These are phyloP conservation scores for Debaryomyces psychrophilus DNA, from an alignment of 1,139 yeast species.

Conservation along the genomic window DNA sequence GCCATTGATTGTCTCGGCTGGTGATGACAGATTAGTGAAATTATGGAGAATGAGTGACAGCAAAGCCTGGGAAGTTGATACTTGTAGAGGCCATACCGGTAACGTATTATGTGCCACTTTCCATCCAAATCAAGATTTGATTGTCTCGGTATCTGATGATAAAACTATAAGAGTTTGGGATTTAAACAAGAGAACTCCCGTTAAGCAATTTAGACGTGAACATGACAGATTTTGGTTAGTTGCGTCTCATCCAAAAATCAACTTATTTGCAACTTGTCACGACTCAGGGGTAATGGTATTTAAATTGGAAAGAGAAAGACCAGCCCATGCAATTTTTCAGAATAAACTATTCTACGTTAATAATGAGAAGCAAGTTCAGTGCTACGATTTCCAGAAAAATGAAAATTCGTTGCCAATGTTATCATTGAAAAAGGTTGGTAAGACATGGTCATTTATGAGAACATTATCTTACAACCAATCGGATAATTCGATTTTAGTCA, in stretches of 20 bases:
- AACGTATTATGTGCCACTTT: conserved; percentile 87
- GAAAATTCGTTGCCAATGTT: conserved; percentile 78
- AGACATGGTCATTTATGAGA: conserved; percentile 84
- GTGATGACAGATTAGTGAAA: conserved; percentile 94
- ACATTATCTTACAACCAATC: conserved; percentile 89
- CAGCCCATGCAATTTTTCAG: conserved; percentile 78
- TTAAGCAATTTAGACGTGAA: conserved; percentile 93
- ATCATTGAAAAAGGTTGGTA: conserved; percentile 82
- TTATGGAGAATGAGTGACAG: conserved; percentile 98
- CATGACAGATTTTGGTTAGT: conserved; percentile 94
- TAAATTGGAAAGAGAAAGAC: conserved; percentile 96
- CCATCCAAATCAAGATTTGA: conserved; percentile 92
- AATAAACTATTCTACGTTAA: conserved; percentile 74
- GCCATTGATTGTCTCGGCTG: conserved; percentile 93
- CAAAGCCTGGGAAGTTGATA: conserved; percentile 99
- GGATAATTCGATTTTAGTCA: conserved; percentile 82
- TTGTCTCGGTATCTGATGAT: conserved; percentile 93
- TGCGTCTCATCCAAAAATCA: conserved; percentile 85
- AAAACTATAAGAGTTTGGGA: conserved; percentile 99
- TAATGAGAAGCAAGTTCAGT: conserved; percentile 83
- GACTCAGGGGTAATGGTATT: conserved; percentile 98
- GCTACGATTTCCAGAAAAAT: conserved; percentile 64
- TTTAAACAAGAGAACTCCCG: conserved; percentile 87
- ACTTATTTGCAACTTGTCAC: conserved; percentile 94
- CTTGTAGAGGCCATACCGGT: conserved; percentile 96